Percentiles rank a stretch among this genome's conserved stretches.
phyloP scores from a whole-genome alignment of 2,329 filamentous ascomycete genomes.

The Lecanoromycetidae sp. region DNA sequence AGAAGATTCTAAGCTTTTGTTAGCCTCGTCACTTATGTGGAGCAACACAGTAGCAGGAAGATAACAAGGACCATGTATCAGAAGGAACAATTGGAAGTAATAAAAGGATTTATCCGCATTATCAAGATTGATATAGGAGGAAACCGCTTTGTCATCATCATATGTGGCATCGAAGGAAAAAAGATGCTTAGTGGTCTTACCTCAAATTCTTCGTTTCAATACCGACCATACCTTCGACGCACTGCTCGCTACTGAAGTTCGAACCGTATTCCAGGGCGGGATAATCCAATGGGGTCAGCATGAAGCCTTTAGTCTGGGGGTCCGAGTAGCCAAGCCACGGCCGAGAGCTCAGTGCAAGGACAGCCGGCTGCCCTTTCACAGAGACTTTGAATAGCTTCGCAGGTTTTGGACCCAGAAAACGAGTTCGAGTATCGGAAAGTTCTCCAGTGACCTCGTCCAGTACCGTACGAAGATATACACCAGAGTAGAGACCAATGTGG shows the following conservation, averaged over 20 bases:
- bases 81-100: conserved; percentile 93
- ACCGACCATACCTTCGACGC: conserved; percentile 84
- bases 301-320: conserved; percentile 72
- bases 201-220: conserved; percentile 79
- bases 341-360: conserved; percentile 79
- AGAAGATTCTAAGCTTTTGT: conserved; percentile 57
- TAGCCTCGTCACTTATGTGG: neutral
- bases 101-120: conserved; percentile 37
- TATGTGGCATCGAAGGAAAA: conserved; percentile 25
- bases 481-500: conserved; percentile 90
- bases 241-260: conserved; percentile 94
- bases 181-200: conserved; percentile 46
- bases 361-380: conserved; percentile 70
- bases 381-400: conserved; percentile 87
- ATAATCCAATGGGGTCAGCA: conserved; percentile 85
- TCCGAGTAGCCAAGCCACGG: conserved; percentile 96
- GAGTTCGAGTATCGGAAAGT: conserved; percentile 83
- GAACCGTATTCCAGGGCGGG: conserved; percentile 82
- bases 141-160: conserved; percentile 47
- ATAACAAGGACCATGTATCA: conserved; percentile 43
- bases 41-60: neutral
- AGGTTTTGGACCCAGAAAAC: conserved; percentile 82
- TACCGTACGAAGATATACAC: conserved; percentile 89
- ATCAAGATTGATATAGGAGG: conserved; percentile 25
- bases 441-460: conserved; percentile 93